phyloP scores from a whole-genome alignment of 805 yeast genomes.

The Yamadazyma ubonensis region DNA sequence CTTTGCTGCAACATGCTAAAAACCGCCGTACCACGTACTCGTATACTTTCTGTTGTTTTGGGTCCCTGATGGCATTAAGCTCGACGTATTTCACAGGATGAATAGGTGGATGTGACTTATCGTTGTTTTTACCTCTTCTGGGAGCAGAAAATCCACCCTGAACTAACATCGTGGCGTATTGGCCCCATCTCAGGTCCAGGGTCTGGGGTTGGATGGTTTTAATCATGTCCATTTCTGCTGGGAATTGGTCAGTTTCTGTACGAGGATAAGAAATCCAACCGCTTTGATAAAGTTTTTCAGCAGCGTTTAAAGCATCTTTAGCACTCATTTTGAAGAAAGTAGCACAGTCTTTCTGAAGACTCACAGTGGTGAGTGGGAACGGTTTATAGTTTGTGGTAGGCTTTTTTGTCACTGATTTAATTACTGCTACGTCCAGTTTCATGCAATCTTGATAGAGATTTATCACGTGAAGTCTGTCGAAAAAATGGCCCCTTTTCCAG shows the following conservation, averaged over 20 bases:
- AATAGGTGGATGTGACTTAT: slow-evolving; percentile 97
- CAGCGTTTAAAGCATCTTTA: slow-evolving; percentile 68
- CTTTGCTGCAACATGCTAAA: slow-evolving; percentile 87
- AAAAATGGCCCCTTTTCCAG: slow-evolving; percentile 76
- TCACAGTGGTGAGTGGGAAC: slow-evolving; percentile 90
- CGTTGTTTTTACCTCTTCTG: slow-evolving; percentile 79
- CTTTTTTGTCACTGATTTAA: slow-evolving; percentile 50
- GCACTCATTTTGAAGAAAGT: slow-evolving; percentile 73
- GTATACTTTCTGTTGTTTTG: slow-evolving; percentile 68
- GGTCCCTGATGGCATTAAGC: slow-evolving; percentile 23
- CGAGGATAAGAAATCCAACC: slow-evolving; percentile 95
- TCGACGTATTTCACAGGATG: slow-evolving; percentile 70
- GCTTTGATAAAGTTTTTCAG: slow-evolving; percentile 80
- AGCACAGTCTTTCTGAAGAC: slow-evolving; percentile 84
- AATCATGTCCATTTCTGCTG: slow-evolving; percentile 68
- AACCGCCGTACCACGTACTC: slow-evolving; percentile 85
- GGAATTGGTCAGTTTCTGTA: slow-evolving; percentile 92
- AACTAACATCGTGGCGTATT: slow-evolving; percentile 51
- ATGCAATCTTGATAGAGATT: slow-evolving; percentile 70
- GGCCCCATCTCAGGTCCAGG: slow-evolving; percentile 63
- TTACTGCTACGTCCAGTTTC: slow-evolving; percentile 47
- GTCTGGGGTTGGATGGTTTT: slow-evolving; percentile 61
- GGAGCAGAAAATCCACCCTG: slow-evolving; percentile 58
- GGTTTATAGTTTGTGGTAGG: slow-evolving; percentile 82
- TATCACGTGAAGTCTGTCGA: slow-evolving; percentile 66